Percentiles rank a stretch among this genome's conserved stretches.
These are phyloP conservation scores for Citrus mangshanensis DNA, from an alignment of 345 rosid species.

Conservation along the genomic window DNA sequence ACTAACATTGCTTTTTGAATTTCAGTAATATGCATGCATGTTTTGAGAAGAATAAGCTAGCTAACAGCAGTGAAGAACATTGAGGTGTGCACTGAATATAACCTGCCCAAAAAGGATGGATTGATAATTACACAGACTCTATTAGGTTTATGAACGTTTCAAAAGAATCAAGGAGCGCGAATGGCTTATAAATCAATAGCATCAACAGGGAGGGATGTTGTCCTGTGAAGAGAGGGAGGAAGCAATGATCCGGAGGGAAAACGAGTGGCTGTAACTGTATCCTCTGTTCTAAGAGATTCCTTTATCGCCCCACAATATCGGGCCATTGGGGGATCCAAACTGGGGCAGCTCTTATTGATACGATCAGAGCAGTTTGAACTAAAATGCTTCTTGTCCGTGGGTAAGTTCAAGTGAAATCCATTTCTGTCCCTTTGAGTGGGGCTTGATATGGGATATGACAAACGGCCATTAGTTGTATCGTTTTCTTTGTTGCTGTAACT, in stretches of 20 bases:
- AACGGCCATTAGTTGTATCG: constrained; percentile 12
- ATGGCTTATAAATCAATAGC: constrained; percentile 43
- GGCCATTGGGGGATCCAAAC: constrained; percentile 29
- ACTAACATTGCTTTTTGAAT: not conserved
- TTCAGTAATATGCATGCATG: not conserved
- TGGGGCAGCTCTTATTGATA: constrained; percentile 27
- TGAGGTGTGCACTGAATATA: not conserved
- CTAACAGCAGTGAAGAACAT: not conserved
- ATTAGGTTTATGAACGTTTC: constrained; percentile 16
- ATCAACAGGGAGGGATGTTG: constrained; percentile 72
- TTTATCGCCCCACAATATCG: constrained; percentile 23
- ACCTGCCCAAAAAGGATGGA: constrained; percentile 12
- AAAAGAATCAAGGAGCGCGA: constrained; percentile 32
- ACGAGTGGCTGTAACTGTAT: constrained; percentile 26
- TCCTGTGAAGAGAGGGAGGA: constrained; percentile 54
- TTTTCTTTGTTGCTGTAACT: constrained; percentile 22
- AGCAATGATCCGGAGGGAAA: constrained; percentile 33
- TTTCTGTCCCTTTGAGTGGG: constrained; percentile 18
- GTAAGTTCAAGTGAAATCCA: constrained; percentile 13
- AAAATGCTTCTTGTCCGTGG: constrained; percentile 8
- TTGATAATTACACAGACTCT: constrained; percentile 29
- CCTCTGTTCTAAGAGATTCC: constrained; percentile 21
- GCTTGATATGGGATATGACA: constrained; percentile 7
- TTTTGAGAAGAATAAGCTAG: not conserved
- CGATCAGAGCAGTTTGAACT: constrained; percentile 12